These are phyloP conservation scores for Globisporangium alternatum DNA, from an alignment of 352 stramenopile genomes.

Conservation along the genomic window DNA sequence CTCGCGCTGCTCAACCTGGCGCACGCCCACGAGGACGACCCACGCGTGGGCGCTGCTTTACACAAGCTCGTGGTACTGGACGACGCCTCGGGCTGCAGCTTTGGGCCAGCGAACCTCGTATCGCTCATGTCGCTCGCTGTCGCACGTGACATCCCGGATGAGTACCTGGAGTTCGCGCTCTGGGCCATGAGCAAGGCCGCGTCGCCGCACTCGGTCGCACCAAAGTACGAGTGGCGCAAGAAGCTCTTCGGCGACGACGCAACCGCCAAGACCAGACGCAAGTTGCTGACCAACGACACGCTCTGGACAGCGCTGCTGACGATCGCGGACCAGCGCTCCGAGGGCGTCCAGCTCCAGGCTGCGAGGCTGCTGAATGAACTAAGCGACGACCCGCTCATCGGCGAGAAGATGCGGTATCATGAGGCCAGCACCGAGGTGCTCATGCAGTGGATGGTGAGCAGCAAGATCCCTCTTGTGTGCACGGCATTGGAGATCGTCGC, in stretches of 20 bases:
- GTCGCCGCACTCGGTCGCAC: conserved; percentile 31
- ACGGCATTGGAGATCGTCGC: conserved; percentile 39
- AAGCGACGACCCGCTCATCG: conserved; percentile 28
- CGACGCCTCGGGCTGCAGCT: conserved; percentile 32
- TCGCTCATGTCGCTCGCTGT: conserved; percentile 63
- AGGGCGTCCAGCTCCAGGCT: conserved; percentile 45
- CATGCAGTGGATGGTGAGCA: conserved; percentile 45
- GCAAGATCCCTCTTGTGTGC: conserved; percentile 28
- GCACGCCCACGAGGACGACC: conserved; percentile 45
- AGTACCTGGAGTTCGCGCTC: conserved; percentile 68
- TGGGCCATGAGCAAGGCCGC: conserved; percentile 56
- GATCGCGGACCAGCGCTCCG: conserved; percentile 20
- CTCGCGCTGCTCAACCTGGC: conserved; percentile 65
- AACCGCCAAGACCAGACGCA: conserved; percentile 42
- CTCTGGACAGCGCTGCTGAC: conserved; percentile 45
- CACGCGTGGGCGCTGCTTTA: conserved; percentile 53
- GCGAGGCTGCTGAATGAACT: conserved; percentile 40
- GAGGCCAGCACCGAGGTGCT: conserved; percentile 24
- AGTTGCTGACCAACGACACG: conserved; percentile 46
- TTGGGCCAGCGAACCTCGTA: conserved; percentile 64
- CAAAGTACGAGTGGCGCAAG: conserved; percentile 52
- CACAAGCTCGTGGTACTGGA: conserved; percentile 46
- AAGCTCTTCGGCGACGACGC: conserved; percentile 61
- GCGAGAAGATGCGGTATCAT: conserved; percentile 26
- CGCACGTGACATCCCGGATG: conserved; percentile 48